Percentiles rank a stretch among this genome's conserved stretches.
Conservation (phyloP, 2,329 filamentous ascomycete genomes). For the Cladosporium cucumerinum region DNA sequence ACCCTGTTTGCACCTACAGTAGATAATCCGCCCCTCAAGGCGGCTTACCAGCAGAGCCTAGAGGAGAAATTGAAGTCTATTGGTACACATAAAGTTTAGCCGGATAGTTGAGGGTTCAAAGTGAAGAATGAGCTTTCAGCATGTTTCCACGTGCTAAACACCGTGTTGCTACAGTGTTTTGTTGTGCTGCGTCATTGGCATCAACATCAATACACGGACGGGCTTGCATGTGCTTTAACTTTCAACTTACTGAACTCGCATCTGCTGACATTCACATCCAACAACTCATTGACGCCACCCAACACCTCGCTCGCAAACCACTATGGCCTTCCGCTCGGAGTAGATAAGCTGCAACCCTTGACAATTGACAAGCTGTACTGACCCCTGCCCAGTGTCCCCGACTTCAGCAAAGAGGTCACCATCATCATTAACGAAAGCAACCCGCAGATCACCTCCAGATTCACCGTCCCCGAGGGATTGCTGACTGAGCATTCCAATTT, state of each 20-base stretch:
- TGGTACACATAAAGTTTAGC: not conserved
- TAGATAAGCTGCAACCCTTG: not conserved
- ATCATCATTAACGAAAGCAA: not conserved
- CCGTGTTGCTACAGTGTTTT: not conserved
- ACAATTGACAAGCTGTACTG: not conserved
- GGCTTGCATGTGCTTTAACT: not conserved
- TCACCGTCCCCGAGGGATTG: not conserved
- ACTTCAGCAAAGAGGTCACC: not conserved
- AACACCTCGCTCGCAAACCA: not conserved
- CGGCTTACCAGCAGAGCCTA: not conserved
- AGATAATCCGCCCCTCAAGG: not conserved
- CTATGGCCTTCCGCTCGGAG: not conserved
- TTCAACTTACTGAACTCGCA: not conserved
- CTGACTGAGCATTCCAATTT: not conserved
- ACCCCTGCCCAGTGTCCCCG: not conserved
- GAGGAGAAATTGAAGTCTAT: not conserved
- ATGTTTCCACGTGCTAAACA: not conserved
- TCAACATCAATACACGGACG: not conserved
- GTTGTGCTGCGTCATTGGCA: not conserved
- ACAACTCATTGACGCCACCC: not conserved
- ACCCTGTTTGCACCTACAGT: no score
- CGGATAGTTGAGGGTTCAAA: not conserved
- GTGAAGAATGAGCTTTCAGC: not conserved
- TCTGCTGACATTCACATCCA: not conserved
- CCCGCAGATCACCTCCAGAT: not conserved